Evolutionary conservation across 1,284 basidiomycete genomes (phyloP), one percentile per base, ranked within the genome.

Genomic region (Puccinia hordei): DNA sequence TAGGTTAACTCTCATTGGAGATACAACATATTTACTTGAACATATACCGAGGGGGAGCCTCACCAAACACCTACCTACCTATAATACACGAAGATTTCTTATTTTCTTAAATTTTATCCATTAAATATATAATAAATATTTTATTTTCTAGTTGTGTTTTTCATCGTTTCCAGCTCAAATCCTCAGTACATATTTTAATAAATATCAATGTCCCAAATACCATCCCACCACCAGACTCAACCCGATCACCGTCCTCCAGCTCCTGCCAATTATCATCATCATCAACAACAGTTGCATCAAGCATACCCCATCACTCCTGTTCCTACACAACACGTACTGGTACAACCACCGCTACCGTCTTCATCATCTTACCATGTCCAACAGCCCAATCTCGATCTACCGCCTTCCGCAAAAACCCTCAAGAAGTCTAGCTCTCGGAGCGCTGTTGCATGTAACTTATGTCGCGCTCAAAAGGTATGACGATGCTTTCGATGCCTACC

Each of bases 371-470:
- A n/a, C 38, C 38, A 46, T 27, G 35, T 19, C 63, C 38, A 46
- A 15, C 38, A 44, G 10, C 53, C 22, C 1, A 66, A 24, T 46
- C 2, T 10, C 35, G 63, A 46, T 10, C 38, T n/a, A 38, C 41
- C 41, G 19, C 63, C 63, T 46, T 35, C 41, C 9, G 15, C 63
- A 35, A 75, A 59, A 44, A 35, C 57, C 22, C 57, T n/a, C 57
- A 75, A 75, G 73, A 63, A 49, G 61, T 63, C 73, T 41, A 44
- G 57, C 53, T 59, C 73, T 61, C 73, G 73, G 57, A 75, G 73
- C 59, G 57, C 73, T 30, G 24, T 63, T 22, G 73, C 73, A 27
- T 75, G 73, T 30, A 75, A 75, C 27, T 55, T 75, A 19, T 75
- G 73, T 63, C 53, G 73, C 19, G 57, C 73, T 49, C 73, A 75